Percentiles rank a stretch among this genome's conserved stretches.
Evolutionary conservation across 306 rosid species (phyloP).

Genomic region (Arachis hypogaea): DNA sequence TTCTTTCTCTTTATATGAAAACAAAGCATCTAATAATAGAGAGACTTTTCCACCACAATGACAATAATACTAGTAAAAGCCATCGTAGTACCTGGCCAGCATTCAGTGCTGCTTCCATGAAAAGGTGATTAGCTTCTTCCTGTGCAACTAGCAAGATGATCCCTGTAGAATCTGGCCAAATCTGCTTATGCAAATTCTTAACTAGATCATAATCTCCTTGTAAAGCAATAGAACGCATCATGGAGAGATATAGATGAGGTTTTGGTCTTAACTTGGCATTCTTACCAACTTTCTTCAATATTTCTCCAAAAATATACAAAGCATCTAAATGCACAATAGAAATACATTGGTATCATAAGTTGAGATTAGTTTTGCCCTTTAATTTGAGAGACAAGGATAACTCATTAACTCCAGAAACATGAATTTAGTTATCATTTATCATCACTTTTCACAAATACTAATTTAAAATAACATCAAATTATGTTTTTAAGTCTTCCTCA

Average conservation of each 20-base stretch:
- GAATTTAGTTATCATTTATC: not conserved
- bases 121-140: no score
- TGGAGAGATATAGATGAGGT: not conserved
- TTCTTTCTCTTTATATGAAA: not conserved
- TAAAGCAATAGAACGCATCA: no score
- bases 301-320: conserved; percentile 77
- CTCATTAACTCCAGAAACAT: conserved; percentile 23
- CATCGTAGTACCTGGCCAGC: not conserved
- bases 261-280: conserved; percentile 61
- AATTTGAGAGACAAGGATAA: conserved; percentile 2
- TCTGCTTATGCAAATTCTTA: no score
- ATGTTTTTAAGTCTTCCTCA: no score
- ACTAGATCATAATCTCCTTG: no score
- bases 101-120: no score
- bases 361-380: no score
- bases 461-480: not conserved
- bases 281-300: conserved; percentile 66
- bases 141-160: no score
- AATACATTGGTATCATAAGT: not conserved
- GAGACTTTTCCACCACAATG: conserved; percentile 1
- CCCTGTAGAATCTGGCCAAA: not conserved
- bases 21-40: not conserved
- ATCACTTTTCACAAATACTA: not conserved
- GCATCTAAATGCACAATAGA: conserved; percentile 52
- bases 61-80: not conserved